Base-by-base conservation (phyloP, 1,284 basidiomycete genomes). In the Ceratobasidium sp. region DNA sequence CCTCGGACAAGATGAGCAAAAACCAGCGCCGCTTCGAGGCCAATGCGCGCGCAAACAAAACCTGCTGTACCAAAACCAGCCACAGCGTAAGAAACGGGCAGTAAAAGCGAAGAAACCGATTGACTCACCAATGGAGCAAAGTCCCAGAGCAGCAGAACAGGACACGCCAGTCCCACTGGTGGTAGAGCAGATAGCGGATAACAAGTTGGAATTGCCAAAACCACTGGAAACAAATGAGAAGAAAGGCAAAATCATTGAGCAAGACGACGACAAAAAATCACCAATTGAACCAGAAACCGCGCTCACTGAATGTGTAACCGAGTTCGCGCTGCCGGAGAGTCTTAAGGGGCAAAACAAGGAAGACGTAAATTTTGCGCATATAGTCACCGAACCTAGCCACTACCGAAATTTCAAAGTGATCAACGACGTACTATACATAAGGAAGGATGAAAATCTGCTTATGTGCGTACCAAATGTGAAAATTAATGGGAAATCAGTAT, bases 391-490 rank as follows among this genome's bases (percentile, higher is more conserved):
- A 6, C 13, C 44, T 6, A 46, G 13, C 7, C 44, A 46, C 6
- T 46, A 46, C 13, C 6, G 44, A 13, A 46, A 46, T 46, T 46
- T 46, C 44, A 13, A 46, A 46, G 44, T 46, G 6, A 46, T 46
- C 44, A 46, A 46, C 44, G 44, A 46, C 44, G 44, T 46, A 46
- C 44, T 46, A 46, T 46, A 46, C 44, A 46, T 46, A 6, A 6
- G 44, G 13, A 46, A 46, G 44, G 44, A 46, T 13, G 44, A 46
- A 6, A 46, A 46, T 13, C 13, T 46, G 13, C 44, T 46, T 6
- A 6, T 46, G 13, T 46, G 44, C 44, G 87, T 60, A 13, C 87
- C 86, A 0, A 80, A 84, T 2, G 58, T 85, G 3, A 39, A 0
- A 7, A 39, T 80, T 5, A 18, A n/a, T 2, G 46, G 40, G 23